phyloP scores from a whole-genome alignment of 225 moss, liverwort and hornwort species.

The Thuidium tamariscinum region DNA sequence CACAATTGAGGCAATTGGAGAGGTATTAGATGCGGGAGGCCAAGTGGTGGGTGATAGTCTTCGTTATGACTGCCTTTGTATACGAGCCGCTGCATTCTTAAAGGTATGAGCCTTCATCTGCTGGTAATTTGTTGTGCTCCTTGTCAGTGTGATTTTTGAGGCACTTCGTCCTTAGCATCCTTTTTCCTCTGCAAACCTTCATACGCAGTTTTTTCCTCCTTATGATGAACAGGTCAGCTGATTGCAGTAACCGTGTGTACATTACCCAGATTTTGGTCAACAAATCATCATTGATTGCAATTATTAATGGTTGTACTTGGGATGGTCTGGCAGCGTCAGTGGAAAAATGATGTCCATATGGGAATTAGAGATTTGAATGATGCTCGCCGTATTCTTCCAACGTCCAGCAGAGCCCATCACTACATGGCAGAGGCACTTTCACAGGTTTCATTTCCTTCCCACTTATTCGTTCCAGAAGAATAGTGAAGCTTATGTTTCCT shows the following conservation, averaged over 20 bases:
- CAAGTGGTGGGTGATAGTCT: slow-evolving; percentile 67
- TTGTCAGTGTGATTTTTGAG: not conserved
- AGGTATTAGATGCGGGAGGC: slow-evolving; percentile 91
- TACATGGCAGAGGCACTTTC: slow-evolving; percentile 82
- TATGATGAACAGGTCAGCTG: not conserved
- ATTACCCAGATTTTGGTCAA: not conserved
- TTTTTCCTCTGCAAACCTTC: not conserved
- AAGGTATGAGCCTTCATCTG: slow-evolving; percentile 37
- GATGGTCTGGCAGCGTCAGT: slow-evolving; percentile 63
- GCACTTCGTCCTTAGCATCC: not conserved
- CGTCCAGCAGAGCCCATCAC: slow-evolving; percentile 62
- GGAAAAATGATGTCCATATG: slow-evolving; percentile 98
- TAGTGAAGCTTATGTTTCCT: not conserved
- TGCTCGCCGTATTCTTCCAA: slow-evolving; percentile 60
- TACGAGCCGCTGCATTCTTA: slow-evolving; percentile 80
- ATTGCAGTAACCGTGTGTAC: not conserved
- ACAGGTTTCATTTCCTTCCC: slow-evolving; percentile 32
- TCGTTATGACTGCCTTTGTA: slow-evolving; percentile 86
- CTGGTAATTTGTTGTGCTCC: not conserved
- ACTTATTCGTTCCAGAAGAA: not conserved
- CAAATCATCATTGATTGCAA: not conserved
- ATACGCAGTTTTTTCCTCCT: not conserved
- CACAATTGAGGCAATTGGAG: slow-evolving; percentile 84
- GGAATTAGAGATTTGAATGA: slow-evolving; percentile 87
- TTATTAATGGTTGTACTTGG: not conserved